phyloP scores from a whole-genome alignment of 192 early-diverging fungal genomes.

The Borealophlyctis nickersoniae region DNA sequence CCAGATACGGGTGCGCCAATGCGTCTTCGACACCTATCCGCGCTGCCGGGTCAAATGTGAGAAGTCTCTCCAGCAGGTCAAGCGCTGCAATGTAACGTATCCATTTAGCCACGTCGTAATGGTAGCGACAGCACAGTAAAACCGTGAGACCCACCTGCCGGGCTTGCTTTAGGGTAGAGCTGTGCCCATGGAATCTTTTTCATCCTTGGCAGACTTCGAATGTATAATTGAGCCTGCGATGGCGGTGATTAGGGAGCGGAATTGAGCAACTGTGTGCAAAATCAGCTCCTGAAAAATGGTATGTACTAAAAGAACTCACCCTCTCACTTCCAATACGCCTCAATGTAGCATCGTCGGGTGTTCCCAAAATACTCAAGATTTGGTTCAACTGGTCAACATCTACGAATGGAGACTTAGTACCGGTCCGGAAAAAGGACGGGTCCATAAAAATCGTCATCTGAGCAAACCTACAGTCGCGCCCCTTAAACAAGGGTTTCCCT shows the following conservation, averaged over 20 bases:
- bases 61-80: conserved; percentile 80
- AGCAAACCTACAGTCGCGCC: conserved; percentile 71
- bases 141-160: conserved; percentile 33
- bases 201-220: conserved; percentile 85
- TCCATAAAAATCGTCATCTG: too few relatives aligned
- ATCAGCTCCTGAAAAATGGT: too few relatives aligned
- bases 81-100: conserved; percentile 51
- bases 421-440: too few relatives aligned
- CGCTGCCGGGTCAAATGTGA: conserved; percentile 89
- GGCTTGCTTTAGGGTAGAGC: conserved; percentile 82
- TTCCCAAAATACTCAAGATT: conserved; percentile 91
- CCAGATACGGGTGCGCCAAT: conserved; percentile 88
- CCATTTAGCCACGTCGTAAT: conserved; percentile 2
- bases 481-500: conserved; percentile 92
- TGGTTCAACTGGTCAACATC: conserved; percentile 98
- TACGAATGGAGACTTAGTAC: too few relatives aligned
- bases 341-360: conserved; percentile 84
- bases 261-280: conserved; percentile 2
- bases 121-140: neutral
- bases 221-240: conserved; percentile 86
- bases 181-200: conserved; percentile 81
- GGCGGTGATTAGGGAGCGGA: neutral
- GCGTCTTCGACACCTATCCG: conserved; percentile 93
- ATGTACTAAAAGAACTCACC: conserved; percentile 28
- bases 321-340: conserved; percentile 86